Percentiles rank a stretch among this genome's conserved stretches.
Conservation (phyloP, 805 yeast genomes). For the Starmera caribaea region DNA sequence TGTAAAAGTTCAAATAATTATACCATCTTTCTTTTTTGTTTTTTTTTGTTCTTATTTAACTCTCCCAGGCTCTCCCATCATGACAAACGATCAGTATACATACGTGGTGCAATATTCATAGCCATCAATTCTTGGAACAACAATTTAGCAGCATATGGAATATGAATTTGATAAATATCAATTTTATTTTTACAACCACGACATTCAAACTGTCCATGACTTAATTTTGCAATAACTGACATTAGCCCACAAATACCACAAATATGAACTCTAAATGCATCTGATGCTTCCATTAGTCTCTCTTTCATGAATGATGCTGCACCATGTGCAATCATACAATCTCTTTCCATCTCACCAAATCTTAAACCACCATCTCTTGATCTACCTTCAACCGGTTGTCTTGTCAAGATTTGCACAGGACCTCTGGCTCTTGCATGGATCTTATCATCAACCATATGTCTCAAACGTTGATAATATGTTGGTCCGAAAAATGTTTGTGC, state of each 20-base stretch:
- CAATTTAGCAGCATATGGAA: conserved; percentile 97
- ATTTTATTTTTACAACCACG: conserved; percentile 98
- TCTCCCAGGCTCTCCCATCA: no score
- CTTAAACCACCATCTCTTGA: conserved; percentile 98
- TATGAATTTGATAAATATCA: conserved; percentile 92
- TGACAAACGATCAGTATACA: conserved; percentile 72
- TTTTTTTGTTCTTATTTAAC: no score
- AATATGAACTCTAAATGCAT: conserved; percentile 95
- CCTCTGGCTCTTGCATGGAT: conserved; percentile 99
- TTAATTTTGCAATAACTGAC: conserved; percentile 95
- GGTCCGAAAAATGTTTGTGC: conserved; percentile 99
- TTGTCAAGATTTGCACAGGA: conserved; percentile 93
- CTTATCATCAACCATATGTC: conserved; percentile 99
- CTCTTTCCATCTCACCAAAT: conserved; percentile 99
- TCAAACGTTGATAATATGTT: conserved; percentile 94
- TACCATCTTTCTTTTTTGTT: no score
- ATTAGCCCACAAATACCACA: conserved; percentile 98
- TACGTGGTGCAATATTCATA: conserved; percentile 95
- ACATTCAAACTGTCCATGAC: conserved; percentile 97
- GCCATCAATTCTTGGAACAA: conserved; percentile 99
- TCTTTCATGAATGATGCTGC: conserved; percentile 98
- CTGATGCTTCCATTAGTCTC: conserved; percentile 97
- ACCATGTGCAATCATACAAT: conserved; percentile 99
- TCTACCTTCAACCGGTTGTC: conserved; percentile 99
- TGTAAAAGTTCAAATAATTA: no score